phyloP scores from a whole-genome alignment of 768 basidiomycete species.

The Pleurotus ostreatus region DNA sequence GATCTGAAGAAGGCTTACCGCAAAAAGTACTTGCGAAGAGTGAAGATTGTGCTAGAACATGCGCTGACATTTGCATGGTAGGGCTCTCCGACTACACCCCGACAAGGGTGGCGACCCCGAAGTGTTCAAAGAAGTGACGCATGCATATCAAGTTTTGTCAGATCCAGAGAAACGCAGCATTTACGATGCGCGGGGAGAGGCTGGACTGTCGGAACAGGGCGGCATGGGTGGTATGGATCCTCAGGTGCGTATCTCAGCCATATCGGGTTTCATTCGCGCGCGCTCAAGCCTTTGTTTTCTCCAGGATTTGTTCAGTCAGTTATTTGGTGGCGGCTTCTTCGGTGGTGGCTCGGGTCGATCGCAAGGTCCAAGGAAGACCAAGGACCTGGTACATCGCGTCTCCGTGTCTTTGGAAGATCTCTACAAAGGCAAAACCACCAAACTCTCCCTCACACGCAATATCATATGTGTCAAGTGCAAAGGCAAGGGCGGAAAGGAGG shows the following conservation, averaged over 20 bases:
- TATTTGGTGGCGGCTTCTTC: conserved; percentile 78
- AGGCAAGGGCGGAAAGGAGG: conserved; percentile 97
- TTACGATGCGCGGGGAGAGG: conserved; percentile 92
- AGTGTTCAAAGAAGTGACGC: conserved; percentile 94
- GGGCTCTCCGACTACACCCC: conserved; percentile 81
- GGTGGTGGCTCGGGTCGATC: conserved; percentile 65
- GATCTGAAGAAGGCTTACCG: conserved; percentile 96
- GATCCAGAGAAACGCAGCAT: conserved; percentile 77
- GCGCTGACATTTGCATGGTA: conserved; percentile 20
- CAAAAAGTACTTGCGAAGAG: conserved; percentile 61
- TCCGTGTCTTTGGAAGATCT: conserved; percentile 96
- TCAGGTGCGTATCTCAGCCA: conserved; percentile 48
- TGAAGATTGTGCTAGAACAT: too few species aligned
- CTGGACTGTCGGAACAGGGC: conserved; percentile 80
- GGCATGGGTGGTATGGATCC: conserved; percentile 97
- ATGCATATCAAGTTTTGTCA: conserved; percentile 94
- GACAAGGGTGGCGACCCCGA: conserved; percentile 97
- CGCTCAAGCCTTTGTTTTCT: conserved; percentile 9
- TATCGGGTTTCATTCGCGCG: not conserved
- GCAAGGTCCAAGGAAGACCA: conserved; percentile 85
- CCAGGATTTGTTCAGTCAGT: conserved; percentile 93
- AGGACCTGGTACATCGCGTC: conserved; percentile 97
- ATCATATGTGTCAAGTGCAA: conserved; percentile 91
- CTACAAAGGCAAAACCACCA: conserved; percentile 98
- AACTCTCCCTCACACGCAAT: conserved; percentile 94